Evolutionary conservation across 345 rosid genomes (phyloP).

Genomic region (Hypericum perforatum): DNA sequence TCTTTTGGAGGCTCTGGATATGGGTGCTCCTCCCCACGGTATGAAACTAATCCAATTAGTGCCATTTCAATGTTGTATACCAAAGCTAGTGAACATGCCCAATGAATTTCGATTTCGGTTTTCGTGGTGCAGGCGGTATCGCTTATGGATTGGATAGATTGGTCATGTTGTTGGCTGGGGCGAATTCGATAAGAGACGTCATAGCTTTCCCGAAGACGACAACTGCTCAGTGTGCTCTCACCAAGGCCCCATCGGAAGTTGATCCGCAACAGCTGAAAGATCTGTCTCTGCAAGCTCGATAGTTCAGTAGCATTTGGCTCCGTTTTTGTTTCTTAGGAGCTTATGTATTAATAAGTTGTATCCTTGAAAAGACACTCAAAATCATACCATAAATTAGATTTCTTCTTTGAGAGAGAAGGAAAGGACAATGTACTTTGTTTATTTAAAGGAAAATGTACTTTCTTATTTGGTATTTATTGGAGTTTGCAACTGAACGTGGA

Average conservation of each 20-base stretch:
- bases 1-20: constrained; percentile 91
- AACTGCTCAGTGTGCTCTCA: constrained; percentile 90
- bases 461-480: too few species aligned
- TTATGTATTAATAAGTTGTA: too few species aligned
- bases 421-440: too few species aligned
- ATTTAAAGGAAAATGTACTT: too few species aligned
- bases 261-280: constrained; percentile 76
- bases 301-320: constrained; percentile 2
- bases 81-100: neutral
- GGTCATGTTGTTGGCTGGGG: constrained; percentile 74
- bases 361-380: too few species aligned
- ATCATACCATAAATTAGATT: too few species aligned
- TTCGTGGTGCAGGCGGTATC: constrained; percentile 59
- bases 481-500: too few species aligned
- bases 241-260: constrained; percentile 85
- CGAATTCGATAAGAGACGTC: constrained; percentile 82
- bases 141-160: constrained; percentile 88
- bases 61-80: neutral
- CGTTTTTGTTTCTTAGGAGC: neutral
- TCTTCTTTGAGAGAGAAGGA: too few species aligned
- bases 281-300: constrained; percentile 37
- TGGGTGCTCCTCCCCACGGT: constrained; percentile 99
- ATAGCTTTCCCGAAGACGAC: constrained; percentile 96
- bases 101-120: neutral
- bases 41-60: constrained; percentile 11